Evolutionary conservation across 2,329 filamentous ascomycete species (phyloP).

Genomic region (Colletotrichum melonis): DNA sequence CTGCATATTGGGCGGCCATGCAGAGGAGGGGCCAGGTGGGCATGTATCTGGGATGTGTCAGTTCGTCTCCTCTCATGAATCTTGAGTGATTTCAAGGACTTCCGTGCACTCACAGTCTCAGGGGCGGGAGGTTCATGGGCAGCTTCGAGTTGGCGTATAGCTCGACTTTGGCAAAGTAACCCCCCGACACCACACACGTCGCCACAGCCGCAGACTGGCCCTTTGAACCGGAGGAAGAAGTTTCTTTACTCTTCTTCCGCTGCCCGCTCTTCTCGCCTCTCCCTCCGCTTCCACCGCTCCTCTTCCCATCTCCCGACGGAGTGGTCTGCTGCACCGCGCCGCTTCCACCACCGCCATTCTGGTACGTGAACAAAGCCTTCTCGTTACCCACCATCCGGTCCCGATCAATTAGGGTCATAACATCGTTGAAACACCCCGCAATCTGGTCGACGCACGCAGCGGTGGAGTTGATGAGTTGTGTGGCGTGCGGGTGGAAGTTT

Average conservation of each 20-base stretch:
- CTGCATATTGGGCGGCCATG: conserved; percentile 82
- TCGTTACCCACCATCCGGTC: conserved; percentile 67
- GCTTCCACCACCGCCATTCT: conserved; percentile 17
- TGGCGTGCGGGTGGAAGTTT: conserved; percentile 43
- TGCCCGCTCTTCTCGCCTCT: background rate
- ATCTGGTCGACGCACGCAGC: conserved; percentile 69
- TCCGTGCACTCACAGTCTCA: conserved; percentile 69
- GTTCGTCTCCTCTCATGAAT: conserved; percentile 3
- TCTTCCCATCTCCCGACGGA: background rate
- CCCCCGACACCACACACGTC: conserved; percentile 36
- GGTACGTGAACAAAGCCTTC: conserved; percentile 61
- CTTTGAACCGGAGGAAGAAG: conserved; percentile 1
- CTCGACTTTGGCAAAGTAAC: conserved; percentile 77
- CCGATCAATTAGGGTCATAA: conserved; percentile 79
- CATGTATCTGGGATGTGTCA: conserved; percentile 66
- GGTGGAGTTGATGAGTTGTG: conserved; percentile 57
- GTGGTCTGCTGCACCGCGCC: background rate
- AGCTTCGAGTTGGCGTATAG: conserved; percentile 82
- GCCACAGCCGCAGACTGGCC: conserved; percentile 29
- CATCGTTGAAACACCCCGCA: conserved; percentile 70
- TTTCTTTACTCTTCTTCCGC: conserved; percentile 15
- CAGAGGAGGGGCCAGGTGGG: conserved; percentile 82
- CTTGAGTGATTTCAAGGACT: background rate
- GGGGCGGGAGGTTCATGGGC: conserved; percentile 72
- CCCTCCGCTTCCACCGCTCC: background rate